Conservation (phyloP, 768 basidiomycete species). For the Trametes gibbosa region DNA sequence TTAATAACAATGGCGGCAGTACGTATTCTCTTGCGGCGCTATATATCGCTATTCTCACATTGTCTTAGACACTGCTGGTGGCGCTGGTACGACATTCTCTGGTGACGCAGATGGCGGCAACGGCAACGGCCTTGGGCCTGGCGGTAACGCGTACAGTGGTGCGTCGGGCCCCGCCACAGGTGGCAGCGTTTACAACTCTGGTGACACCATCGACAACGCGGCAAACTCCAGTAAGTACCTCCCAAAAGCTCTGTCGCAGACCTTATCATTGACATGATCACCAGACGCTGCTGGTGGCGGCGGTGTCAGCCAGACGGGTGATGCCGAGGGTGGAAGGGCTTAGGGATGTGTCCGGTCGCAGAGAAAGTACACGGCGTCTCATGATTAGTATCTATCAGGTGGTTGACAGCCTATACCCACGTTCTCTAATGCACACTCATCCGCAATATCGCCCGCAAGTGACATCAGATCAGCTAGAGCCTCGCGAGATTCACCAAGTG, state of each 20-base stretch:
- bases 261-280: not conserved
- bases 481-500: too few species aligned
- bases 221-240: slow-evolving; percentile 18
- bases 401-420: slow-evolving; percentile 24
- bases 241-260: not conserved
- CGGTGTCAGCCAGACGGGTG: slow-evolving; percentile 21
- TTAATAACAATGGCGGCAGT: slow-evolving; percentile 18
- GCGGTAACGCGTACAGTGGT: slow-evolving; percentile 27
- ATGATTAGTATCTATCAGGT: slow-evolving; percentile 15
- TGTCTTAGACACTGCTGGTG: slow-evolving; percentile 16
- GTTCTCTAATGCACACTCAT: slow-evolving; percentile 15
- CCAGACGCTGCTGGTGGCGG: slow-evolving; percentile 19
- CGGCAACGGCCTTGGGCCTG: slow-evolving; percentile 24
- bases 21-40: not conserved
- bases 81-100: slow-evolving; percentile 18
- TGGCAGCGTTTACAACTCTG: slow-evolving; percentile 20
- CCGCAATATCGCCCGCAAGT: not conserved
- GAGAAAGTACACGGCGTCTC: slow-evolving; percentile 2
- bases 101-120: slow-evolving; percentile 24
- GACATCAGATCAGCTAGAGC: too few species aligned
- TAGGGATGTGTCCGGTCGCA: slow-evolving; percentile 9
- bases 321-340: slow-evolving; percentile 22
- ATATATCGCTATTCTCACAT: not conserved
- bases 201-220: slow-evolving; percentile 19
- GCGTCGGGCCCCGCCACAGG: slow-evolving; percentile 19